A percentile compares a stretch with the other conserved stretches of the same genome.
phyloP scores from a whole-genome alignment of 495 filamentous ascomycete species.

The Penicillium waksmanii region DNA sequence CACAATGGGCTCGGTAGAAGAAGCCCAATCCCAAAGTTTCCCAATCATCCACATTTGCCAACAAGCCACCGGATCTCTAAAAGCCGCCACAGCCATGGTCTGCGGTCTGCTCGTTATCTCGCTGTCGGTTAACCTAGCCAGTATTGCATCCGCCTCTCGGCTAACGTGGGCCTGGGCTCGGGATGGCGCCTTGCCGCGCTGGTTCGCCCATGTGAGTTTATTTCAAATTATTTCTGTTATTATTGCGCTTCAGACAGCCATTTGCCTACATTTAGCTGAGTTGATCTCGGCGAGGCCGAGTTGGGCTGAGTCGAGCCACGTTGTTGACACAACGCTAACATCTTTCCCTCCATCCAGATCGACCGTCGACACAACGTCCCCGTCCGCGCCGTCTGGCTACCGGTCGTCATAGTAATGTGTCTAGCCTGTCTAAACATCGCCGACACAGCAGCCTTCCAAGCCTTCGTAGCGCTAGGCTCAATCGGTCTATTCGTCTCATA shows the following conservation, averaged over 20 bases:
- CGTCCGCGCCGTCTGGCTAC: slow-evolving; percentile 46
- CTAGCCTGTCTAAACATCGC: slow-evolving; percentile 61
- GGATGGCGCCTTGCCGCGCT: slow-evolving; percentile 42
- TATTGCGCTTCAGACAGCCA: neutral
- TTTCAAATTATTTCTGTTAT: too few relatives aligned
- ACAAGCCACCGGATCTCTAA: slow-evolving; percentile 40
- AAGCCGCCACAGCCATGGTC: slow-evolving; percentile 48
- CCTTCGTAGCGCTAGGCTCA: slow-evolving; percentile 50
- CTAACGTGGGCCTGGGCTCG: slow-evolving; percentile 46
- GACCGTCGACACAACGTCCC: slow-evolving; percentile 44
- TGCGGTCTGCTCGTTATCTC: slow-evolving; percentile 45
- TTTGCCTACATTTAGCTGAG: too few relatives aligned
- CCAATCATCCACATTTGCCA: slow-evolving; percentile 51
- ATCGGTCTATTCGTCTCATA: slow-evolving; percentile 46
- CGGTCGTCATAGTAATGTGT: slow-evolving; percentile 49
- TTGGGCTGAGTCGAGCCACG: neutral
- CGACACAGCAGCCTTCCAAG: slow-evolving; percentile 55
- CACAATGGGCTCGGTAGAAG: slow-evolving; percentile 38
- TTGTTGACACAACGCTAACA: neutral
- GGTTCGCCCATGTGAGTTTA: slow-evolving; percentile 40
- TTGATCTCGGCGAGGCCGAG: too few relatives aligned
- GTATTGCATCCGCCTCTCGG: slow-evolving; percentile 38
- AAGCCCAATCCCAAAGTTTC: slow-evolving; percentile 32
- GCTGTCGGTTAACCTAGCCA: slow-evolving; percentile 37
- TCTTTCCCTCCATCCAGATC: slow-evolving; percentile 7